phyloP scores from a whole-genome alignment of 129 eudicot genomes.

The Gnaphalium uliginosum region DNA sequence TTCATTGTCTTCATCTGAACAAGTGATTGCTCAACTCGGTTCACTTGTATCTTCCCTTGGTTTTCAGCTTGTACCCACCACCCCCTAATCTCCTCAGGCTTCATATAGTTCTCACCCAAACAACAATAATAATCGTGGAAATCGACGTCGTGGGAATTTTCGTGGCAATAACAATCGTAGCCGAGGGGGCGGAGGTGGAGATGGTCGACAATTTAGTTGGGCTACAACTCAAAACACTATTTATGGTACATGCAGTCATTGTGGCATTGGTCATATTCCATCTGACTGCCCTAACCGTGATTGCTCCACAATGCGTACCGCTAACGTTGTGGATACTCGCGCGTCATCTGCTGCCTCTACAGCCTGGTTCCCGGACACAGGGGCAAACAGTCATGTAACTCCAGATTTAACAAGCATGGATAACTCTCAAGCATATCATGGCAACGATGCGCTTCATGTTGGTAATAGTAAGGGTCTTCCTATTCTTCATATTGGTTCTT shows the following conservation, averaged over 20 bases:
- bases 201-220: background rate
- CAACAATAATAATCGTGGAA: background rate
- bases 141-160: background rate
- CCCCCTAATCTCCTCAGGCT: background rate
- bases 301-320: background rate
- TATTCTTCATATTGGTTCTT: no score
- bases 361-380: no score
- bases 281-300: background rate
- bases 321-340: no score
- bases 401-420: no score
- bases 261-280: background rate
- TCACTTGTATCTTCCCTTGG: background rate
- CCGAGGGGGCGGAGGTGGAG: background rate
- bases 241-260: background rate
- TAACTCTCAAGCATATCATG: no score
- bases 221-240: background rate
- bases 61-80: no score
- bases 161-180: background rate
- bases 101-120: background rate
- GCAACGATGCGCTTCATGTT: no score
- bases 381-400: no score
- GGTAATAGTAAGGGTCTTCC: no score
- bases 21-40: no score
- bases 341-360: no score
- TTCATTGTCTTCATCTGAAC: no score